Conservation (phyloP, 495 filamentous ascomycete genomes). For the Elasticomyces elasticus region DNA sequence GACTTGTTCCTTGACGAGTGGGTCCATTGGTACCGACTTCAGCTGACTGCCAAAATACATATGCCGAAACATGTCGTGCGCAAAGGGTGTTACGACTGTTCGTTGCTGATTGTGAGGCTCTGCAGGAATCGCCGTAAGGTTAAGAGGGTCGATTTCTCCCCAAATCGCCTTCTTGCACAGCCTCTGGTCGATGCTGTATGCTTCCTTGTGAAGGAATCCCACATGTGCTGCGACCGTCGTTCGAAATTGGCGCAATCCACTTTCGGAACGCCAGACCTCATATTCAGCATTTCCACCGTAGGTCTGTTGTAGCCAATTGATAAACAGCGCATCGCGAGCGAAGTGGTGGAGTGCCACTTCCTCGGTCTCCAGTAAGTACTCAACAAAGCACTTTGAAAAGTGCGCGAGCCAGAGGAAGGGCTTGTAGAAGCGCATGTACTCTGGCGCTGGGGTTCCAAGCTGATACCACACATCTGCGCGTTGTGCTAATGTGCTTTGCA, state of each 20-base stretch:
- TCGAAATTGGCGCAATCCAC: conserved; percentile 44
- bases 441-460: conserved; percentile 41
- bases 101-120: conserved; percentile 18
- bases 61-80: conserved; percentile 52
- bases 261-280: background rate
- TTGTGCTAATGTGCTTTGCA: conserved; percentile 40
- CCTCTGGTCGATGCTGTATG: conserved; percentile 20
- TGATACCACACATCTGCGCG: conserved; percentile 49
- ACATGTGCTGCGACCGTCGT: conserved; percentile 43
- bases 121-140: conserved; percentile 17
- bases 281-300: conserved; percentile 30
- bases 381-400: conserved; percentile 57
- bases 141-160: conserved; percentile 32
- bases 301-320: conserved; percentile 39
- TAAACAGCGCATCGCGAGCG: conserved; percentile 36
- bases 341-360: conserved; percentile 45
- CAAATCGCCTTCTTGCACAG: conserved; percentile 37
- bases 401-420: conserved; percentile 59
- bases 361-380: conserved; percentile 40
- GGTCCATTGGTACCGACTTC: conserved; percentile 10
- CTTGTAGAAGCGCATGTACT: conserved; percentile 49
- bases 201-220: conserved; percentile 56
- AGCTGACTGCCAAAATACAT: conserved; percentile 48
- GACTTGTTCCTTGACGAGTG: background rate
- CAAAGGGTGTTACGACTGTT: conserved; percentile 60